Conservation (phyloP, 2,329 filamentous ascomycete genomes). For the Sporothrix euskadiensis region DNA sequence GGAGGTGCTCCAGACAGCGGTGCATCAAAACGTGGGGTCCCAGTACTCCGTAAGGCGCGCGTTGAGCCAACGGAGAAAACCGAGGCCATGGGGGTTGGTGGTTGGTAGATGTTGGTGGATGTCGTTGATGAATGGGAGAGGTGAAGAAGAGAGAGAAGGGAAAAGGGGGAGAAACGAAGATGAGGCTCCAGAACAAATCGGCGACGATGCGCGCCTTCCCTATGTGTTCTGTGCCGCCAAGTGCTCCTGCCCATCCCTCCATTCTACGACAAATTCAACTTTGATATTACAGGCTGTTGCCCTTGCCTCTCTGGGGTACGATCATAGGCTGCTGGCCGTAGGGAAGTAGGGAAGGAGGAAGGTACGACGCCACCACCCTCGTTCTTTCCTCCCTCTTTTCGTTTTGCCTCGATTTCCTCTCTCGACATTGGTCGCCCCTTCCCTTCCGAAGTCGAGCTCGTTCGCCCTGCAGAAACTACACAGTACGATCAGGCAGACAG, state of each 20-base stretch:
- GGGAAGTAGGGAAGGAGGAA: neutral
- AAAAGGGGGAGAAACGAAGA: neutral
- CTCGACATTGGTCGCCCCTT: constrained; percentile 1
- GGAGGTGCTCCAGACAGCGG: constrained; percentile 13
- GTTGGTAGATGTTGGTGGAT: neutral
- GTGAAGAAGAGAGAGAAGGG: neutral
- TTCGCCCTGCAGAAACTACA: neutral
- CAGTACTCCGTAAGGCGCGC: neutral
- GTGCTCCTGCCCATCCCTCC: constrained; percentile 4
- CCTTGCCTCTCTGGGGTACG: neutral
- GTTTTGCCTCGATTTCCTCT: neutral
- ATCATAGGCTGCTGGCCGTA: neutral
- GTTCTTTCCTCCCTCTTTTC: neutral
- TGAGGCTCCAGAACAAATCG: neutral
- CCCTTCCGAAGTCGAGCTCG: neutral
- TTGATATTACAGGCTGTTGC: constrained; percentile 11
- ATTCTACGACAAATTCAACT: neutral
- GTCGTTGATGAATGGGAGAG: neutral
- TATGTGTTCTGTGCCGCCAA: neutral
- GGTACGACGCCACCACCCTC: constrained; percentile 8
- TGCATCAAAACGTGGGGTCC: constrained; percentile 16
- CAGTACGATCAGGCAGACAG: neutral
- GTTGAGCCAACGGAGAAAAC: constrained; percentile 7
- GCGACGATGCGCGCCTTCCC: neutral
- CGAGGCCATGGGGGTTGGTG: neutral